Conservation (phyloP, 345 rosid species). For the Sapria himalayana region DNA sequence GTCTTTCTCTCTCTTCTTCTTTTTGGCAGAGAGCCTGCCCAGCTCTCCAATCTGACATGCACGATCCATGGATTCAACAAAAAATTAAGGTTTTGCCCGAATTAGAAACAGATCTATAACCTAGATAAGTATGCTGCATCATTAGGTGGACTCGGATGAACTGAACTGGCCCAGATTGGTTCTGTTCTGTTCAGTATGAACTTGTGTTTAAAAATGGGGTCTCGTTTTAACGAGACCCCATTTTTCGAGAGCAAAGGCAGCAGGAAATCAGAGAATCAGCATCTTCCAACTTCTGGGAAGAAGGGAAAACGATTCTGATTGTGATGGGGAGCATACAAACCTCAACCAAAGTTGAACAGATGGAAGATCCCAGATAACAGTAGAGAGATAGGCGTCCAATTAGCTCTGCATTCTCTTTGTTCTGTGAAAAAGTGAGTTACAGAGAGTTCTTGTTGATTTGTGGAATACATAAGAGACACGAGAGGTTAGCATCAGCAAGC, state of each 20-base stretch:
- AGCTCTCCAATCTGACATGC: constrained; percentile 69
- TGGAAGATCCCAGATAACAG: constrained; percentile 87
- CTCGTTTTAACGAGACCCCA: no score
- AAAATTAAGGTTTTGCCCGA: no score
- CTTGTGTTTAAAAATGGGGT: no score
- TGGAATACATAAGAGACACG: constrained; percentile 1
- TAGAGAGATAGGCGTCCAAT: constrained; percentile 62
- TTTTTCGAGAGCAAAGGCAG: no score
- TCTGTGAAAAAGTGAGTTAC: constrained; percentile 16
- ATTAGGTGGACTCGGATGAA: no score
- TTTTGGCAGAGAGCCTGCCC: constrained; percentile 58
- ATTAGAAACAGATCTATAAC: no score
- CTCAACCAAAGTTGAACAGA: constrained; percentile 68
- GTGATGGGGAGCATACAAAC: constrained; percentile 22
- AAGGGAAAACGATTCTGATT: no score
- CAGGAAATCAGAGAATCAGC: no score
- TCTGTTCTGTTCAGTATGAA: no score
- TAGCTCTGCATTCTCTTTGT: constrained; percentile 67
- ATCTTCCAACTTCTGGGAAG: constrained; percentile 1
- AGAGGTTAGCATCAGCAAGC: not conserved
- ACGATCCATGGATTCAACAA: no score
- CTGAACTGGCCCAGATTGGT: no score
- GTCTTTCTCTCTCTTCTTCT: constrained; percentile 63
- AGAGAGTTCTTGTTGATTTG: not conserved
- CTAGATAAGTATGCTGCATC: no score